Conservation (phyloP, 108 stramenopile genomes). For the Skeletonema grethae region DNA sequence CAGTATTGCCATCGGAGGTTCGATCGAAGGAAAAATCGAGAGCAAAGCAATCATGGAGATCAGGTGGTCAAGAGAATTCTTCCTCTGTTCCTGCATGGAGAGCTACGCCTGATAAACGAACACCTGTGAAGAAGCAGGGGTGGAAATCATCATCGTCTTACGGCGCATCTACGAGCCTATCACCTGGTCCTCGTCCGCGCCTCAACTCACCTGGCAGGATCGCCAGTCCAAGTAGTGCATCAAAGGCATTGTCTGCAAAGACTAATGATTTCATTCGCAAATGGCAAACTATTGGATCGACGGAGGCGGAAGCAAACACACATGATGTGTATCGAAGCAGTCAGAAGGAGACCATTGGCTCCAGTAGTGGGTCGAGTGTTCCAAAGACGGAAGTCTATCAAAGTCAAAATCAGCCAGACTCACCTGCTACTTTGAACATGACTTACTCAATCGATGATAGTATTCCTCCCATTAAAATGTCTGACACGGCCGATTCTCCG, state of each 20-base stretch:
- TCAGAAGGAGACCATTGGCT: background rate
- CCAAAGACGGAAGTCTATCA: background rate
- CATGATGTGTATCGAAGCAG: background rate
- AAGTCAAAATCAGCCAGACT: background rate
- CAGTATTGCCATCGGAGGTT: background rate
- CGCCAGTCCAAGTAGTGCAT: background rate
- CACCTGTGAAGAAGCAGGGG: background rate
- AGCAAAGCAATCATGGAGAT: background rate
- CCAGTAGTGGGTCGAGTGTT: background rate
- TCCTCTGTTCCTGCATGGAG: background rate
- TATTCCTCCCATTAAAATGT: background rate
- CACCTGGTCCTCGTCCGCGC: background rate
- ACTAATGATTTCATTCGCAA: conserved; percentile 1
- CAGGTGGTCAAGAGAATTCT: background rate
- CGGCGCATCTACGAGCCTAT: background rate
- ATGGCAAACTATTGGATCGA: conserved; percentile 1
- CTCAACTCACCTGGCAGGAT: background rate
- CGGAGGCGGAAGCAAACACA: background rate
- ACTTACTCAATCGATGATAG: background rate
- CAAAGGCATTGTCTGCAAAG: background rate
- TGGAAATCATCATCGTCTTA: background rate
- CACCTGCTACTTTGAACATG: background rate
- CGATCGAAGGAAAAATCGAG: background rate
- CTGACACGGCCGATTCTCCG: background rate
- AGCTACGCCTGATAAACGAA: background rate